Evolutionary conservation across 192 early-diverging fungal genomes (phyloP), one percentile per base, ranked within the genome.

Genomic region (Linnemannia exigua): DNA sequence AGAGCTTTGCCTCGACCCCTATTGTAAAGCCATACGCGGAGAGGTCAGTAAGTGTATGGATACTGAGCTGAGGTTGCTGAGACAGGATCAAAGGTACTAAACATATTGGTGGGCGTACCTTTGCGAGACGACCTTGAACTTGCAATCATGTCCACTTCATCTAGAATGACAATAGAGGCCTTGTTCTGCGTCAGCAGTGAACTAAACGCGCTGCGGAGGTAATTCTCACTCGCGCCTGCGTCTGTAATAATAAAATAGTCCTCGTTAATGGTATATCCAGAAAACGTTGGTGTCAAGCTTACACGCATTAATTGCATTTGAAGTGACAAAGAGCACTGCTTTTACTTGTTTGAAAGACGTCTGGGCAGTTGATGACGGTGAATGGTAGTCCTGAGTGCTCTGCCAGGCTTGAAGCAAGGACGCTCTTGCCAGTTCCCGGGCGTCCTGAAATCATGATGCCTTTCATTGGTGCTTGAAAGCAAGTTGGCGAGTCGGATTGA

Each of bases 121-220:
- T 88, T 89, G 63, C 88, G 85, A 22, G 74, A 80, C 6, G 83
- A 68, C n/a, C 76, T 50, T 19, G 72, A 61, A 11, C 88, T 81
- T 33, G 90, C 82, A 63, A 93, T 84, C 70, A 93, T 90, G 77
- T 93, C 92, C 19, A 91, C 80, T 77, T 93, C 92, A 63, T 93
- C 92, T 7, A 93, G 31, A 46, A 93, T 88, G 15, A 93, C 31
- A n/a, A 92, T 84, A 3, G 91, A 92, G 5, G 83, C 68, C 36
- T 44, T 79, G 28, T 88, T 41, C 9, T 71, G 71, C 4, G 75
- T 33, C 6, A 82, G 36, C 38, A 84, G 47, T 35, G 79, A 79
- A n/a, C 41, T 76, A 78, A 91, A 90, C 16, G 89, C 76, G 44
- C 28, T 70, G 48, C 73, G 75, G 67, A 93, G 82, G 75, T 88